Percentiles rank a stretch among this genome's conserved stretches.
Conservation (phyloP, 768 basidiomycete species). For the Agrocybe chaxingu region DNA sequence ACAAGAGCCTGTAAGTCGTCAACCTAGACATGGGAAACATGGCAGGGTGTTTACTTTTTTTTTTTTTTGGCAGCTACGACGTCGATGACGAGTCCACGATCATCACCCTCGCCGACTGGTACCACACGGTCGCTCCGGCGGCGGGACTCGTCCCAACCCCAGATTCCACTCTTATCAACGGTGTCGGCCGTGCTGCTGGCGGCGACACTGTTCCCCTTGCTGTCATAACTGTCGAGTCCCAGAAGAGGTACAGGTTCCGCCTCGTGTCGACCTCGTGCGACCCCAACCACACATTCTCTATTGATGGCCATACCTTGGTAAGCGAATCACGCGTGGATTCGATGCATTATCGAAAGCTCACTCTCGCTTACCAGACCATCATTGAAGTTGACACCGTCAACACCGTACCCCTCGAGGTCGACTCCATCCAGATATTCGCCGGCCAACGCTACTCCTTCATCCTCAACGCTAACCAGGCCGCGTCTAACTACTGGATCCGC, state of each 20-base stretch:
- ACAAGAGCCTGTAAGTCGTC: constrained; percentile 3
- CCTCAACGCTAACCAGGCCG: constrained; percentile 24
- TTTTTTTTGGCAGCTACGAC: constrained; percentile 11
- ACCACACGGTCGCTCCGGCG: no score
- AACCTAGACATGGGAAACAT: no score
- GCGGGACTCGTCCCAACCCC: neutral
- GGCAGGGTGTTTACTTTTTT: no score
- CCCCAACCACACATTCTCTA: constrained; percentile 27
- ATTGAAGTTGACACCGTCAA: constrained; percentile 32
- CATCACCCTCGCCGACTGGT: constrained; percentile 52
- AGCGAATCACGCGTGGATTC: no score
- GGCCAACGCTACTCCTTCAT: constrained; percentile 43
- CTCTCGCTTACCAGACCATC: constrained; percentile 12
- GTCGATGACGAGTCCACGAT: constrained; percentile 27
- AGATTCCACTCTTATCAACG: constrained; percentile 40
- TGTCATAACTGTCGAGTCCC: constrained; percentile 31
- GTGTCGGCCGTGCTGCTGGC: constrained; percentile 31
- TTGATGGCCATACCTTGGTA: constrained; percentile 27
- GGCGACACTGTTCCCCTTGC: constrained; percentile 31
- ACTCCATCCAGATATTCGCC: constrained; percentile 26
- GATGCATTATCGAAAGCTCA: no score
- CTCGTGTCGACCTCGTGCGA: constrained; percentile 42
- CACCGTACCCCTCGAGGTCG: constrained; percentile 21
- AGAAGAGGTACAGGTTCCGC: constrained; percentile 45
- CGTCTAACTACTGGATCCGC: constrained; percentile 32